phyloP scores from a whole-genome alignment of 169 alveolate genomes.

The Eimeria falciformis region DNA sequence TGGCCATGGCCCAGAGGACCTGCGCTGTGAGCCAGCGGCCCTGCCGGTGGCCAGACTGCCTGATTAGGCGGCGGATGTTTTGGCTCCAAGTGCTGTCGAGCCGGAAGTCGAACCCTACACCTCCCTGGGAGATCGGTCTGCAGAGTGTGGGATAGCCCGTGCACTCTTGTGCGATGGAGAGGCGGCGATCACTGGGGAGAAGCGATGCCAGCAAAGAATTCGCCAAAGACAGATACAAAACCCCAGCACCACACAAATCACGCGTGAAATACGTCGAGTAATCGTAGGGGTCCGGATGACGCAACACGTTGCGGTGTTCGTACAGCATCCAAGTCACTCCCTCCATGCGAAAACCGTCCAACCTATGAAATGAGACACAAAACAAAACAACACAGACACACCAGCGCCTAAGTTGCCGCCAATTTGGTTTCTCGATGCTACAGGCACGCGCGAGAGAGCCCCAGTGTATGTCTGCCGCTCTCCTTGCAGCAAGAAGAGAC shows the following conservation, averaged over 20 bases:
- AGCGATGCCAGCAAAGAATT: conserved; percentile 89
- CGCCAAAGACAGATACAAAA: conserved; percentile 92
- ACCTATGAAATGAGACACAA: conserved; percentile 5
- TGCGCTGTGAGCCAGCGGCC: conserved; percentile 67
- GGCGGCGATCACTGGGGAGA: conserved; percentile 85
- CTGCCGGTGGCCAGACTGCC: conserved; percentile 74
- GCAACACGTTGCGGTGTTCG: conserved; percentile 92
- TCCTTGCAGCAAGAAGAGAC: too few relatives aligned
- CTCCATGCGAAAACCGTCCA: conserved; percentile 95
- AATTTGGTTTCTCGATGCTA: too few relatives aligned
- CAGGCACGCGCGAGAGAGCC: too few relatives aligned
- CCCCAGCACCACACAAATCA: conserved; percentile 87
- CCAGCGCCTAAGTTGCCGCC: too few relatives aligned
- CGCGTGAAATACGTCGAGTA: conserved; percentile 90
- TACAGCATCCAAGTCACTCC: conserved; percentile 95
- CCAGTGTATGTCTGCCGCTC: too few relatives aligned
- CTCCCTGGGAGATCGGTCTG: conserved; percentile 92
- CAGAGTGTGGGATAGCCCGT: conserved; percentile 94
- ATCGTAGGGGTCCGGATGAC: conserved; percentile 86
- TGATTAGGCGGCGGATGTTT: conserved; percentile 65
- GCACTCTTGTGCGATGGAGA: conserved; percentile 94
- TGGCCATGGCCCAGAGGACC: conserved; percentile 73
- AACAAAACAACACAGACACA: too few relatives aligned
- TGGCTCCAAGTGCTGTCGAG: conserved; percentile 87
- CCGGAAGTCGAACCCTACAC: conserved; percentile 94